A percentile compares a stretch with the other conserved stretches of the same genome.
Evolutionary conservation across 768 basidiomycete species (phyloP).

Genomic region (Collybiopsis confluens): DNA sequence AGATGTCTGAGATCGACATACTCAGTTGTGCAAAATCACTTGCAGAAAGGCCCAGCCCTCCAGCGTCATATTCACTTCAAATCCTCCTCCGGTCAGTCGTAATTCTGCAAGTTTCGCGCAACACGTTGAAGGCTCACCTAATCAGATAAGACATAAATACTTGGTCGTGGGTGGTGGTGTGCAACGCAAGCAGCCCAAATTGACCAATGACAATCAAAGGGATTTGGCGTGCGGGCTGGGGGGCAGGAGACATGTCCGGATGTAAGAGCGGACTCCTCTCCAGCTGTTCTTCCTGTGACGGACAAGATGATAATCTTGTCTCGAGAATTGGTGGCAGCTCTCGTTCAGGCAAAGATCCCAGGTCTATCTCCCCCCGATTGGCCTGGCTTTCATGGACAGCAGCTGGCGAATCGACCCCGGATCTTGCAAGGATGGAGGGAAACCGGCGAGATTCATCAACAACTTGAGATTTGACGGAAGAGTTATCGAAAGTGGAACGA

Average conservation of each 20-base stretch:
- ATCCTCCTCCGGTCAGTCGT: constrained; percentile 10
- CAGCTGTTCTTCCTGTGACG: background rate
- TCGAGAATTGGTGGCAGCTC: background rate
- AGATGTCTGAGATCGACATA: constrained; percentile 26
- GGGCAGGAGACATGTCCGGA: background rate
- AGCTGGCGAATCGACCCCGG: background rate
- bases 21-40: constrained; percentile 90
- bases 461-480: background rate
- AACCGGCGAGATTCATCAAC: background rate
- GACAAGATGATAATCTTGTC: background rate
- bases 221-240: constrained; percentile 46
- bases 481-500: background rate
- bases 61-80: constrained; percentile 68
- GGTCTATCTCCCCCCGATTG: background rate
- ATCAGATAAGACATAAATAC: constrained; percentile 89
- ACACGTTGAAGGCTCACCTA: constrained; percentile 48
- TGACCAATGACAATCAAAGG: constrained; percentile 85
- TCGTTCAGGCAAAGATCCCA: background rate
- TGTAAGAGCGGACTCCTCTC: background rate
- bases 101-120: background rate
- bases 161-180: constrained; percentile 88
- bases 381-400: background rate
- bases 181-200: constrained; percentile 85
- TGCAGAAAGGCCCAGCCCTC: constrained; percentile 87
- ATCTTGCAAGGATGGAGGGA: background rate